Evolutionary conservation across 192 early-diverging fungal genomes (phyloP).

Genomic region (Backusella westeae): DNA sequence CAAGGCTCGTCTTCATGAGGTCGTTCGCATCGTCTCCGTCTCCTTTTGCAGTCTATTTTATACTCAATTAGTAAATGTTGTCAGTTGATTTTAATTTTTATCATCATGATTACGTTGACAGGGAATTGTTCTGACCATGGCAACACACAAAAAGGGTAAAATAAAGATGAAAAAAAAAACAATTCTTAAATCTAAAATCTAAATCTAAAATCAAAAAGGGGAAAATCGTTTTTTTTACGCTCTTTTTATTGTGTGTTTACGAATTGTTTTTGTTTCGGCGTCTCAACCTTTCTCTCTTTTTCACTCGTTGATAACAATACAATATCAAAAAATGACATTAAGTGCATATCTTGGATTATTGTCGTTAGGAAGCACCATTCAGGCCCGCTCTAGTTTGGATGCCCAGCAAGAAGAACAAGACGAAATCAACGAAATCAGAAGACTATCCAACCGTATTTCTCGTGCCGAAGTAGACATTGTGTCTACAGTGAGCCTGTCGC

Average conservation of each 20-base stretch:
- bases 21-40: constrained; percentile 8
- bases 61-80: not conserved
- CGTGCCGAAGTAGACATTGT: constrained; percentile 1
- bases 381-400: not conserved
- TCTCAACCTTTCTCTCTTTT: not conserved
- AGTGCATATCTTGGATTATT: constrained; percentile 11
- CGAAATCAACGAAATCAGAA: not conserved
- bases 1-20: not conserved
- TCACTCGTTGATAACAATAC: not conserved
- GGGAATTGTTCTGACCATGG: constrained; percentile 9
- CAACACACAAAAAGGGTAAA: not conserved
- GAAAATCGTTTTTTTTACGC: not conserved
- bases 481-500: not conserved
- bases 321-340: constrained; percentile 8
- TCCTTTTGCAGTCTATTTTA: constrained; percentile 8
- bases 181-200: not conserved
- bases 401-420: not conserved
- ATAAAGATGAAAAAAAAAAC: not conserved
- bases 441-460: not conserved
- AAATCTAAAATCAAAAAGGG: not conserved
- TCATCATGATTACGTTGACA: not conserved
- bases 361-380: constrained; percentile 8
- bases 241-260: not conserved
- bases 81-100: not conserved
- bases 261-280: not conserved